Evolutionary conservation across 768 basidiomycete genomes (phyloP), one percentile per base, ranked within the genome.

Genomic region (Auriscalpium microsporum): DNA sequence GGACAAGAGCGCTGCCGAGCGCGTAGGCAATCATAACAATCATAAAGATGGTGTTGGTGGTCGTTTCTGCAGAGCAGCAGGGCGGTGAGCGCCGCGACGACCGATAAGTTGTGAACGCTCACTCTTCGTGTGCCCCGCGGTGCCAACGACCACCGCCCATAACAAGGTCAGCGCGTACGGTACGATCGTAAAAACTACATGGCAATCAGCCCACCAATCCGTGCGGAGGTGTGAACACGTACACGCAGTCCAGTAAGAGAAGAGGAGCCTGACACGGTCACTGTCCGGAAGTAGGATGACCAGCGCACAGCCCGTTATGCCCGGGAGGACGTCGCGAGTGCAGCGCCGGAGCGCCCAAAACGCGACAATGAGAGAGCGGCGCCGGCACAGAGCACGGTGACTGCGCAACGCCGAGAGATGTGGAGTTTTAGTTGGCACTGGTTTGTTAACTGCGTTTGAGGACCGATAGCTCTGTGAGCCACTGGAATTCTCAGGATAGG

Each of bases 231-330:
- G 13, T 42, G 40, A 23, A 38, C 6, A 70, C 80, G 65, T 65
- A 87, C 84, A 78, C 16, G 82, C 78, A 36, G 87, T 70, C 85
- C 87, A 90, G 62, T 89, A 86, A 10, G 80, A 82, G 67, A 87
- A 85, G 38, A 90, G 71, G 23, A 89, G 71, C 4, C 88, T 89
- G 42, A 88, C 72, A 64, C 80, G 83, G 66, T 86, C 73, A 56
- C 75, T 71, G 49, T 74, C 78, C 0, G 87, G 83, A 11, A 90
- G 71, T 10, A 78, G 72, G 62, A 78, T 84, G 61, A 90, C 78
- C 10, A 90, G 73, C 58, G 89, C 80, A 1, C 80, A 71, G 11
- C 87, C 88, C 56, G 90, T 68, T 56, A 90, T 77, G 35, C 82
- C 85, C 35, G 86, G 85, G 52, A 83, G 64, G 65, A 81, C 87